A percentile compares a stretch with the other conserved stretches of the same genome.
phyloP scores from a whole-genome alignment of 306 rosid species.

The Cicer bijugum region DNA sequence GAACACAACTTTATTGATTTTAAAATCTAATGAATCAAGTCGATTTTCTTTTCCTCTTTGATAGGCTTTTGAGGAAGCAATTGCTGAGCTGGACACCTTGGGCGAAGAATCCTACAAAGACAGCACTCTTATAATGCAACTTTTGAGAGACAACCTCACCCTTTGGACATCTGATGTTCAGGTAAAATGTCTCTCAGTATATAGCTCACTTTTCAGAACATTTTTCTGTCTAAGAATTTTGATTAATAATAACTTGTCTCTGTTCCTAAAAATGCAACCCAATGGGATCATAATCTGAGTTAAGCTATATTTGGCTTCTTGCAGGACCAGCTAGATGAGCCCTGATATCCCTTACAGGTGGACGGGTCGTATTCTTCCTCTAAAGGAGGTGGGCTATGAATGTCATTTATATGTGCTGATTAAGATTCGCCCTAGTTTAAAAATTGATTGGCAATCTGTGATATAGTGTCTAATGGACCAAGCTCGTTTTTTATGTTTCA shows the following conservation, averaged over 20 bases:
- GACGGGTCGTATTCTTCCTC: conserved; percentile 53
- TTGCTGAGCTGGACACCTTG: conserved; percentile 84
- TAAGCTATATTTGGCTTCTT: conserved; percentile 26
- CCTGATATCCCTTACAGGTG: conserved; percentile 55
- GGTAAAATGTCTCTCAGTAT: conserved; percentile 50
- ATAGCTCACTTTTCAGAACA: conserved; percentile 6
- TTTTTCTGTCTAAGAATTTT: conserved; percentile 6
- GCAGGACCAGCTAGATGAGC: conserved; percentile 94
- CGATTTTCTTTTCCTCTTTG: conserved; percentile 20
- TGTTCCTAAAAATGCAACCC: conserved; percentile 11
- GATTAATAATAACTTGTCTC: not conserved
- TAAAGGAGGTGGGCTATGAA: conserved; percentile 72
- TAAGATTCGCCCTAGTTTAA: conserved; percentile 53
- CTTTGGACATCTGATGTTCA: conserved; percentile 87
- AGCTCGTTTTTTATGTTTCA: conserved; percentile 39
- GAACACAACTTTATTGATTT: conserved; percentile 23
- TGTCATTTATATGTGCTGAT: conserved; percentile 61
- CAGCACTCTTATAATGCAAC: conserved; percentile 92
- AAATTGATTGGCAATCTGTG: conserved; percentile 51
- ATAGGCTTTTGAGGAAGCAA: conserved; percentile 85
- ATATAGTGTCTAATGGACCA: conserved; percentile 46
- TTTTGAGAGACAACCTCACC: conserved; percentile 80
- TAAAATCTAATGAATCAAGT: not conserved
- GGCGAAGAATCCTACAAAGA: conserved; percentile 91
- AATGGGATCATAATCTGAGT: conserved; percentile 34